phyloP scores from a whole-genome alignment of 805 yeast genomes.

The Wickerhamomyces rabaulensis region DNA sequence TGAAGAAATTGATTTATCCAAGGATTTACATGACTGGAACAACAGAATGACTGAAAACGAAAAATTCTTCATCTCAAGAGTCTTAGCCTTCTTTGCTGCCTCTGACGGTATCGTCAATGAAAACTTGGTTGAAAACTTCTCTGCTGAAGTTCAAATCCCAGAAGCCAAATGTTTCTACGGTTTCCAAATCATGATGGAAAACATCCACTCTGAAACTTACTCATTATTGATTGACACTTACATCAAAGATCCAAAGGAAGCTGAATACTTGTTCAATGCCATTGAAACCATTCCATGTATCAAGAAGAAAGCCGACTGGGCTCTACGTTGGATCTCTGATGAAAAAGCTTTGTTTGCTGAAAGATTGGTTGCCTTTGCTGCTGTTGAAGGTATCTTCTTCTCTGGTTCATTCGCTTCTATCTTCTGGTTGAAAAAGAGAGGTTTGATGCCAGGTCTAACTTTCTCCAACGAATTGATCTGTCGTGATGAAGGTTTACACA shows the following conservation, averaged over 20 bases:
- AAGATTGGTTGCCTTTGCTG: conserved; percentile 96
- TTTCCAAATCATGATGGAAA: conserved; percentile 99
- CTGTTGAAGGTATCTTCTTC: conserved; percentile 98
- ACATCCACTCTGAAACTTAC: conserved; percentile 96
- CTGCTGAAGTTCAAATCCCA: conserved; percentile 94
- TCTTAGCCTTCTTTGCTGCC: conserved; percentile 96
- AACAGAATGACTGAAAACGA: conserved; percentile 84
- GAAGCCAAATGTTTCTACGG: conserved; percentile 99
- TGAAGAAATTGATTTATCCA: conserved; percentile 93
- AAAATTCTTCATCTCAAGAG: conserved; percentile 86
- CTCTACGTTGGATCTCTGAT: conserved; percentile 93
- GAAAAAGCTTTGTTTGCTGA: conserved; percentile 86
- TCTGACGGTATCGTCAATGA: conserved; percentile 98
- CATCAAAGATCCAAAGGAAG: conserved; percentile 93
- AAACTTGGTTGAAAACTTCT: conserved; percentile 93
- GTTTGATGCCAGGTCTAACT: conserved; percentile 97
- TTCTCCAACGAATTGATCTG: conserved; percentile 96
- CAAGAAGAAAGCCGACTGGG: conserved; percentile 98
- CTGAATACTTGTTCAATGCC: conserved; percentile 88
- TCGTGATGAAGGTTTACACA: conserved; percentile 98
- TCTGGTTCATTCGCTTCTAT: conserved; percentile 98
- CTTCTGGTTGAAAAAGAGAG: conserved; percentile 98
- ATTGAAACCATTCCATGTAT: conserved; percentile 95
- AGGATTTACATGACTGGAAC: conserved; percentile 92
- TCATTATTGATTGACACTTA: conserved; percentile 91